A percentile compares a stretch with the other conserved stretches of the same genome.
Conservation (phyloP, 2,329 filamentous ascomycete species). For the Colletotrichum noveboracense region DNA sequence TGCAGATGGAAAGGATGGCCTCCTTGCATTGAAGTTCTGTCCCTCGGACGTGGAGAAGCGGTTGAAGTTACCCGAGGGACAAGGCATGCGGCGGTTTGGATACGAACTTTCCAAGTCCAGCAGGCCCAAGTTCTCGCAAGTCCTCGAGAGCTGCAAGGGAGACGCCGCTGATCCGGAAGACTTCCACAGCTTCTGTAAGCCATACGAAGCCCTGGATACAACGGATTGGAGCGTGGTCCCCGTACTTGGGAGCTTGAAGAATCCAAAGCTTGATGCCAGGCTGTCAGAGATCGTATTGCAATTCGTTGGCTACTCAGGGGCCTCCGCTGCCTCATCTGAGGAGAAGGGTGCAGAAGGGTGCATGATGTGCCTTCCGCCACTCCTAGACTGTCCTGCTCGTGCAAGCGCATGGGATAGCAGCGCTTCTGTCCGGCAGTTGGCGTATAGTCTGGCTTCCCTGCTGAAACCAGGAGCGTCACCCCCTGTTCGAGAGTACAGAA, state of each 20-base stretch:
- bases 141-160: conserved; percentile 16
- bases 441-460: conserved; percentile 51
- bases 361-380: conserved; percentile 68
- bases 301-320: conserved; percentile 32
- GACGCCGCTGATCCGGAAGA: conserved; percentile 20
- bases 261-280: conserved; percentile 37
- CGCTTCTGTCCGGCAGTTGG: conserved; percentile 53
- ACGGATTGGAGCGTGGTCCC: conserved; percentile 14
- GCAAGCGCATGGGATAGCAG: conserved; percentile 64
- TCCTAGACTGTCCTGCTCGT: conserved; percentile 62
- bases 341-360: conserved; percentile 24
- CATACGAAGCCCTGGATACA: conserved; percentile 29
- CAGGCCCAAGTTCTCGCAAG: conserved; percentile 25
- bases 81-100: conserved; percentile 35
- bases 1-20: conserved; percentile 23
- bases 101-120: conserved; percentile 38
- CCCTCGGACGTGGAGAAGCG: conserved; percentile 43
- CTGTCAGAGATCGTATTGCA: conserved; percentile 44
- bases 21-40: conserved; percentile 27
- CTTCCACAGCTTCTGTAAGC: conserved; percentile 34
- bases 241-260: neutral
- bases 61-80: conserved; percentile 41
- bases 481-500: conserved; percentile 40
- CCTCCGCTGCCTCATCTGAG: conserved; percentile 33
- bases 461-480: conserved; percentile 20